Conservation (phyloP, 2,329 filamentous ascomycete species). For the Verruconis gallopava region DNA sequence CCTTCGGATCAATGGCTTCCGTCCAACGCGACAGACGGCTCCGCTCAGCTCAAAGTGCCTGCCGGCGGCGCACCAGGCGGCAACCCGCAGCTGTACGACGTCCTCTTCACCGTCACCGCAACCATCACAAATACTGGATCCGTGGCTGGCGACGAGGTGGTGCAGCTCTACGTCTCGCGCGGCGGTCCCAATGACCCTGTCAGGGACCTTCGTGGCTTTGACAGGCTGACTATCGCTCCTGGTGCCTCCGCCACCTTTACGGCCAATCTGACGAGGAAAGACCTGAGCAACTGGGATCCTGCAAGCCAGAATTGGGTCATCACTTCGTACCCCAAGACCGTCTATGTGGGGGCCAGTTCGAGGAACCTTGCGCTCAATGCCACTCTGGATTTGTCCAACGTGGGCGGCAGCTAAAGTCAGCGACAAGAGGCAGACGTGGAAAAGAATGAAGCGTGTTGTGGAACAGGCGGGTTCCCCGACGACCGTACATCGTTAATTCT, state of each 20-base stretch:
- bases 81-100: conserved; percentile 52
- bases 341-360: conserved; percentile 47
- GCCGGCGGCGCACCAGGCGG: conserved; percentile 53
- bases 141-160: conserved; percentile 54
- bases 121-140: conserved; percentile 60
- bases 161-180: conserved; percentile 65
- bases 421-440: too few relatives aligned
- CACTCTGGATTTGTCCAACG: conserved; percentile 11
- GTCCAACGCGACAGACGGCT: conserved; percentile 40
- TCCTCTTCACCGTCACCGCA: conserved; percentile 53
- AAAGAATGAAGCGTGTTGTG: too few relatives aligned
- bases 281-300: conserved; percentile 79
- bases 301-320: conserved; percentile 72
- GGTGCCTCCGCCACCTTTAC: conserved; percentile 56
- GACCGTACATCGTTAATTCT: too few relatives aligned
- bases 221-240: conserved; percentile 57
- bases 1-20: conserved; percentile 46
- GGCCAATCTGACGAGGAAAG: conserved; percentile 60
- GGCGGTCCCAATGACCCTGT: conserved; percentile 61
- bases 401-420: neutral
- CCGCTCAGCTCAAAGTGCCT: conserved; percentile 44
- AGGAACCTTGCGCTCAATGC: conserved; percentile 40
- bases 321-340: conserved; percentile 41
- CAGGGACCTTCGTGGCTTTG: conserved; percentile 63
- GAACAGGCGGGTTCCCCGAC: too few relatives aligned